These are phyloP conservation scores for Lathyrus aphaca DNA, from an alignment of 306 rosid genomes.

Conservation along the genomic window DNA sequence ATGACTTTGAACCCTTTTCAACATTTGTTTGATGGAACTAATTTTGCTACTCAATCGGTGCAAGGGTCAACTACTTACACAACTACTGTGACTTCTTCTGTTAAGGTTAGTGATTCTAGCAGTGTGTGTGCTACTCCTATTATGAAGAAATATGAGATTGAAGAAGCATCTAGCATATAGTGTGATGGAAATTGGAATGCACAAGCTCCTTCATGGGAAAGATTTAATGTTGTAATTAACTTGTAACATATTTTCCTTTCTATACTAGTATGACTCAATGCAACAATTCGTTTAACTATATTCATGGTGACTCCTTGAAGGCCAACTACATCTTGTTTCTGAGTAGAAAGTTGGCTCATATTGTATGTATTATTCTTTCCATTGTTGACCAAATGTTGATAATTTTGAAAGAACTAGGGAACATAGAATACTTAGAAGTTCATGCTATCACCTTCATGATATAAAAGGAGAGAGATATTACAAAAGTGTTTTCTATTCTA, in stretches of 20 bases:
- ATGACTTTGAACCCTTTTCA: conserved; percentile 3
- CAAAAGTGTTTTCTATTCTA: too few relatives aligned
- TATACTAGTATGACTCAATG: background rate
- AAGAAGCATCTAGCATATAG: conserved; percentile 27
- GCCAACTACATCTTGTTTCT: too few relatives aligned
- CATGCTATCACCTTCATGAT: too few relatives aligned
- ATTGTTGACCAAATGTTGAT: too few relatives aligned
- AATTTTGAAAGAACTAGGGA: too few relatives aligned
- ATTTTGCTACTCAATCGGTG: background rate
- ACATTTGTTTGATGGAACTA: background rate
- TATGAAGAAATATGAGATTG: conserved; percentile 37
- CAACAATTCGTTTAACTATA: too few relatives aligned
- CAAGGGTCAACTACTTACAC: conserved; percentile 9
- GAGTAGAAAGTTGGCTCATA: too few relatives aligned
- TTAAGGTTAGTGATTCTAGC: conserved; percentile 19
- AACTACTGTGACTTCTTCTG: conserved; percentile 33
- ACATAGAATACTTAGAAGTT: too few relatives aligned
- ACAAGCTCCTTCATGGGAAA: background rate
- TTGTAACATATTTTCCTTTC: conserved; percentile 8
- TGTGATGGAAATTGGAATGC: background rate
- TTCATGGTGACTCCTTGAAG: too few relatives aligned
- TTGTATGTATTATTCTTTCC: too few relatives aligned
- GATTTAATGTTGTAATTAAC: background rate
- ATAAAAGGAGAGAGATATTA: too few relatives aligned
- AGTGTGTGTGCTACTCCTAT: conserved; percentile 36